Base-by-base conservation (phyloP, 306 rosid genomes). In the Dryas alaskensis region DNA sequence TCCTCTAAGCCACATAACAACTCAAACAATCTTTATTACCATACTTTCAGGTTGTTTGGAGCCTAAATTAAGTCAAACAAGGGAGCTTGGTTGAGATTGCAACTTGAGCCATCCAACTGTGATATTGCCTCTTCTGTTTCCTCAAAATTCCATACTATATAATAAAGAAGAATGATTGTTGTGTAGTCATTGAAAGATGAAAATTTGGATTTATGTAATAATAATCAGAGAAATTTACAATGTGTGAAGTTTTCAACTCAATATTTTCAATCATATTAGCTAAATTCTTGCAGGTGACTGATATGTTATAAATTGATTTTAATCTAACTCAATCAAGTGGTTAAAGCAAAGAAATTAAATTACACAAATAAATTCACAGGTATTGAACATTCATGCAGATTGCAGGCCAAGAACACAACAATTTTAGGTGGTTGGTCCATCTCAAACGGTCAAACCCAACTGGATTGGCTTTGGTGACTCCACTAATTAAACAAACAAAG, bases 1-100 rank as follows among this genome's bases (percentile, higher is more conserved):
- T 50, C 6, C 55, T 27, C 27, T 9, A 58, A 10, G 11, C 10
- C 43, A 37, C 63, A 31, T 73, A 27, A 57, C 42, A 64, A 57
- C 48, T 76, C 22, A 53, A 13, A 57, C 42, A 44, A 44, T 22
- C 44, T 10, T 57, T 10, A 10, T 13, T 14, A 11, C 3, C 17
- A 45, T 40, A 43, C 22, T 71, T 70, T 71, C 75, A 57, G 75
- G 65, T 22, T 71, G 16, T 71, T 71, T 45, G 65, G 55, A 54
- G 52, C 44, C 22, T 70, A 31, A 71, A 22, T 25, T 44, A 13
- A 10, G 66, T 58, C 44, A 43, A 13, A 45, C 64, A 22, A 45
- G 75, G 66, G 55, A 57, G 55, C 66, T 11, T 6, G 52, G 47
- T 54, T 40, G 52, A 54, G 42, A 42, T 54, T 57, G 46, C 44